Base-by-base conservation (phyloP, 1,284 basidiomycete genomes). In the Pseudomicrostroma phylloplanum region DNA sequence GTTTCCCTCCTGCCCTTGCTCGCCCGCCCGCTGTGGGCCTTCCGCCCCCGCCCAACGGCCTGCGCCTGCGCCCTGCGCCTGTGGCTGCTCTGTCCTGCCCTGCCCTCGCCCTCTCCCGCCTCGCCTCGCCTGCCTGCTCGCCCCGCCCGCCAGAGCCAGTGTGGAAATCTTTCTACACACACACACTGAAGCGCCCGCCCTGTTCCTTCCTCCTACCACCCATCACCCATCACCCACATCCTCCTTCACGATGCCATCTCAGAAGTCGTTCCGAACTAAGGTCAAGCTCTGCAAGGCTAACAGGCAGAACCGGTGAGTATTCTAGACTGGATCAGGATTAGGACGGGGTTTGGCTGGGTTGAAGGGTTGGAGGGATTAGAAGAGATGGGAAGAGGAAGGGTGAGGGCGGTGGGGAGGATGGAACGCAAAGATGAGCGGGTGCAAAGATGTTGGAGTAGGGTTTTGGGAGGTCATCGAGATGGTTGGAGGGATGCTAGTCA, bases 221-320 rank as follows among this genome's bases (percentile, higher is more conserved):
- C 41, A 42, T 30, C 30, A 17, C 13, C 36, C 12, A 23, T 13
- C 23, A 39, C 6, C 55, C 56, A 55, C 19, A 40, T 1, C n/a
- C 17, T 6, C 55, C n/a, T 63, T 41, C 51, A 23, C 41, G 13
- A 56, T 61, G 93, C 93, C 93, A 82, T 96, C 92, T 80, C 91
- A 96, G 87, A 97, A 97, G 85, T 87, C 90, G 68, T 96, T 96
- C 88, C 86, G 90, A 80, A 91, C 88, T 79, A 96, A 98, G 86
- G 88, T 89, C 81, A 93, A 88, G 81, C 90, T 98, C 75, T 92
- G 94, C 80, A 97, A 97, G 87, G 92, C 92, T 68, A 82, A 85
- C 67, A 87, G 90, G 80, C 92, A 94, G 86, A 98, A 98, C 86
- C 87, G 94, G 90, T 92, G 70, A 59, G 61, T 56, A 58, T 57